Base-by-base conservation (phyloP, 129 eudicot species). In the Escallonia herrerae region DNA sequence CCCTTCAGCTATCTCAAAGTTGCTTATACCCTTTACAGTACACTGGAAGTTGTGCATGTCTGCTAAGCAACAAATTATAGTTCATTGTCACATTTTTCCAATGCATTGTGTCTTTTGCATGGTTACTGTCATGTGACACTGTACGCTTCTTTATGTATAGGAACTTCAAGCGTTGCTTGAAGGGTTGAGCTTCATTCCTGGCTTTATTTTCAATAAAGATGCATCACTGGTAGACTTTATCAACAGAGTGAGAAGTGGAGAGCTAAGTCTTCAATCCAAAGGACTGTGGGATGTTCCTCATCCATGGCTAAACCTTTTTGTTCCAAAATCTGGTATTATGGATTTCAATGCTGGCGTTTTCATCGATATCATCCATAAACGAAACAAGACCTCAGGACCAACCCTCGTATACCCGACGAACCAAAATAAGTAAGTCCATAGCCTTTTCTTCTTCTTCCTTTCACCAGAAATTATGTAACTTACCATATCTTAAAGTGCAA, bases 241-340 rank as follows among this genome's bases (percentile, higher is more conserved):
- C 10, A 74, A 81, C 41, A 71, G 82, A 39, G 79, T 81, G 46
- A 68, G 81, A 53, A 38, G 40, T 15, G 71, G 65, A 55, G 86
- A 81, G 74, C 45, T 72, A 5, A 38, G 43, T 39, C 86, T 77
- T 75, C 60, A 71, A 58, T 33, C 82, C 2, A 33, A 76, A 39
- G 76, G 76, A 33, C 62, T 64, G 45, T 73, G 81, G 77, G 76
- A 72, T 38, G 80, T 81, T 5, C 69, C 71, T 64, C 86, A 81
- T 59, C 82, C 82, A 9, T 81, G 86, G 86, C 74, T 81, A 54
- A 77, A 81, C 62, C 74, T 81, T 40, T 77, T 77, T 13, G 77
- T 81, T 37, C 86, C 82, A 38, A 73, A 66, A 57, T 77, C 82
- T 14, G 40, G 73, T n/a, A 81, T 81, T 5, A 48, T 43, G 46